Conservation (phyloP, 2,329 filamentous ascomycete species). For the Dothideomycetidae sp. region DNA sequence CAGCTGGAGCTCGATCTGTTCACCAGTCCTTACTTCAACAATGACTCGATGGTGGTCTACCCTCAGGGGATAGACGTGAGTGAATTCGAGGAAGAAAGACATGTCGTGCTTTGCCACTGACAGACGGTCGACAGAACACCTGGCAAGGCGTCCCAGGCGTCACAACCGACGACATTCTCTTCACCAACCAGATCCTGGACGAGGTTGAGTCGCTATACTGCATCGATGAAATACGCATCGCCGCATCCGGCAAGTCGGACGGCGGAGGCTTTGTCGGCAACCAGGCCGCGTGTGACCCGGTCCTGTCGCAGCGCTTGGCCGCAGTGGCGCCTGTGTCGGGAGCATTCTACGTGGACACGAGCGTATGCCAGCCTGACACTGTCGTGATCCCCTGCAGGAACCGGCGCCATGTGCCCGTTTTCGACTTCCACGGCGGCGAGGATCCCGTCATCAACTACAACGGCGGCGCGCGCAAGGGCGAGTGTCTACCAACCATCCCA, state of each 20-base stretch:
- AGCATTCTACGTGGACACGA: conserved; percentile 28
- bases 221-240: conserved; percentile 31
- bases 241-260: conserved; percentile 38
- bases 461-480: conserved; percentile 16
- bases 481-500: conserved; percentile 7
- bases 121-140: too few species aligned
- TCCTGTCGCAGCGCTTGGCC: conserved; percentile 29
- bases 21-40: too few species aligned
- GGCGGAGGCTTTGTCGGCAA: conserved; percentile 37
- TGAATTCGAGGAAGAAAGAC: too few species aligned
- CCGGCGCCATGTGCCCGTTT: conserved; percentile 21
- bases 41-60: conserved; percentile 33
- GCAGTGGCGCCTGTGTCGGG: conserved; percentile 35
- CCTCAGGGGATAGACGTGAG: conserved; percentile 34
- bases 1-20: too few species aligned
- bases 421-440: conserved; percentile 30
- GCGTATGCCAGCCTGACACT: conserved; percentile 15
- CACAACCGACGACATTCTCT: conserved; percentile 31
- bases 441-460: conserved; percentile 28
- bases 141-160: too few species aligned
- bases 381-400: conserved; percentile 17
- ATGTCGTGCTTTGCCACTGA: too few species aligned
- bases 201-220: too few species aligned
- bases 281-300: conserved; percentile 34
- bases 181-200: conserved; percentile 28